Evolutionary conservation across 306 rosid genomes (phyloP), one percentile per base, ranked within the genome.

Genomic region (Ziziphus jujuba): DNA sequence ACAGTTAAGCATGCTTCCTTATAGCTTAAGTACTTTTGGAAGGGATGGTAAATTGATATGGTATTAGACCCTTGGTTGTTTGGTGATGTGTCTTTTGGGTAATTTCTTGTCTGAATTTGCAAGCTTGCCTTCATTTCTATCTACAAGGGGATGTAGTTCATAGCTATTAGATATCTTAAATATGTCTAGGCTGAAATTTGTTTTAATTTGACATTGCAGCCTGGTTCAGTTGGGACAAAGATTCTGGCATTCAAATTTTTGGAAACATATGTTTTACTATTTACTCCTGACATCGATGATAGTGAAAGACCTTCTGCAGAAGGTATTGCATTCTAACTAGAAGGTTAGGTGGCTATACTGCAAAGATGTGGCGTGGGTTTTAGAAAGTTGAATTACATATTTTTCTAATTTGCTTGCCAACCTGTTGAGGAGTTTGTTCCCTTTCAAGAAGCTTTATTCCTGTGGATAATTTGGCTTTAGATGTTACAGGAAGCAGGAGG

Each of bases 211-310:
- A 67, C 83, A 43, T 82, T 87, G 90, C 73, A 93, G 99, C 92
- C 96, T 67, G 97, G 90, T 57, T 79, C 85, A 62, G 83, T 77
- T 24, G 95, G 83, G 84, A 67, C 70, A 61, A 90, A 81, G 83
- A 64, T 93, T 86, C 79, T 86, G 70, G 99, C 95, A 9, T 82
- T 93, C 84, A 93, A 93, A 79, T 90, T 87, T 79, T 69, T 90
- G 89, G 99, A 93, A 82, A 80, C 86, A n/a, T 77, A 83, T 80
- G 88, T 90, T 63, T 77, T 88, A 70, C 82, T 86, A 60, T 90
- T 90, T 75, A 82, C 99, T 38, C 73, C 91, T 21, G 91, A 93
- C 52, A 36, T 36, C 62, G 65, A 59, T 82, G 88, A 82, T 72
- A 59, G 85, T 61, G 96, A 86, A 66, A 80, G 85, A 69, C 65